phyloP scores from a whole-genome alignment of 306 rosid species.

The Senna tora region DNA sequence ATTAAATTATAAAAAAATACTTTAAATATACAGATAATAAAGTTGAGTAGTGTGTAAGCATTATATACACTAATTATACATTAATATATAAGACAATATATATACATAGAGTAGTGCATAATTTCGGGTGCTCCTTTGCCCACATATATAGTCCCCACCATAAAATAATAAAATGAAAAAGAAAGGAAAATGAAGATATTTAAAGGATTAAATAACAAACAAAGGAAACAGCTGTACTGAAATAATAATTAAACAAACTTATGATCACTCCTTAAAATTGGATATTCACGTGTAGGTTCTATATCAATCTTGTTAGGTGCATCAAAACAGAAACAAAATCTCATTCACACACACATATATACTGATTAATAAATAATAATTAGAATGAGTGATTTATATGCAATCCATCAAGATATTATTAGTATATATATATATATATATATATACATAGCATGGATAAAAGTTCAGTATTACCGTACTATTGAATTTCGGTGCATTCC shows the following conservation, averaged over 20 bases:
- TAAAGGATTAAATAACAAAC: not conserved
- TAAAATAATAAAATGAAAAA: not conserved
- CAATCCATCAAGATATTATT: conserved; percentile 13
- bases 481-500: too few species aligned
- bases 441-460: too few species aligned
- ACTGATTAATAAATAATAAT: too few species aligned
- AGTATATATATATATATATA: too few species aligned
- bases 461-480: too few species aligned
- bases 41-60: not conserved
- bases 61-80: not conserved
- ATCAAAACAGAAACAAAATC: not conserved
- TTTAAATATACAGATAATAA: too few species aligned
- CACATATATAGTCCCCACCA: not conserved
- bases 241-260: conserved; percentile 25
- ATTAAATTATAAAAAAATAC: too few species aligned
- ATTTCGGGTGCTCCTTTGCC: not conserved
- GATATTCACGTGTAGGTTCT: conserved; percentile 10
- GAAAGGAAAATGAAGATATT: conserved; percentile 6
- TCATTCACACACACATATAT: not conserved
- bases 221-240: conserved; percentile 28
- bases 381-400: not conserved
- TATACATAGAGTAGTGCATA: not conserved
- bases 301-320: not conserved
- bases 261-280: not conserved
- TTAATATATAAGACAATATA: not conserved